Conservation (phyloP, 1,139 yeast genomes). For the Starmera stellimalicola region DNA sequence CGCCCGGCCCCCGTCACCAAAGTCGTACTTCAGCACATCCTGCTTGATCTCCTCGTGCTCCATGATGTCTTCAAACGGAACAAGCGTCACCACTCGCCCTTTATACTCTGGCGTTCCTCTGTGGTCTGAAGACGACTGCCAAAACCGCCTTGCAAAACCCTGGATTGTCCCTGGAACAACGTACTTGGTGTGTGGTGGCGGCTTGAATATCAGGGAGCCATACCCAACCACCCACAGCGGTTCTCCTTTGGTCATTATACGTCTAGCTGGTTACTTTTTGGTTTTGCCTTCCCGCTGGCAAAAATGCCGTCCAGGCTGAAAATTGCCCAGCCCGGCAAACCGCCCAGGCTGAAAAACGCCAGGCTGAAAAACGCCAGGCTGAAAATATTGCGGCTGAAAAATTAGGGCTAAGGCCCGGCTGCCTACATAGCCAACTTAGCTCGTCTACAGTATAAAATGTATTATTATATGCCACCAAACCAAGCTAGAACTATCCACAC, state of each 20-base stretch:
- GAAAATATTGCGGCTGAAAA: no score
- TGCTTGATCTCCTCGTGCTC: slow-evolving; percentile 30
- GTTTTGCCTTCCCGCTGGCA: not conserved
- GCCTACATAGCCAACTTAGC: no score
- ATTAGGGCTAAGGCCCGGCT: no score
- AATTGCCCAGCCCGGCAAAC: slow-evolving; percentile 1
- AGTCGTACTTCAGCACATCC: slow-evolving; percentile 25
- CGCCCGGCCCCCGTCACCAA: slow-evolving; percentile 1
- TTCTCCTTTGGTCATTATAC: slow-evolving; percentile 23
- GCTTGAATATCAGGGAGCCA: slow-evolving; percentile 85
- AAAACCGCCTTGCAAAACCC: slow-evolving; percentile 76
- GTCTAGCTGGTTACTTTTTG: slow-evolving; percentile 5
- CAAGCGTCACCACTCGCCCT: slow-evolving; percentile 80
- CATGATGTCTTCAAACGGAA: slow-evolving; percentile 48
- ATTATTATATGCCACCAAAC: no score
- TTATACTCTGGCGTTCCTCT: slow-evolving; percentile 80
- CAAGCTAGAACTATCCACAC: no score
- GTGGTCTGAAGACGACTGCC: slow-evolving; percentile 90
- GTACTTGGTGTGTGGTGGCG: slow-evolving; percentile 65
- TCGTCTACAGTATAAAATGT: no score
- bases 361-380: not conserved
- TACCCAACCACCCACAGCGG: slow-evolving; percentile 82
- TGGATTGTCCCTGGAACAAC: slow-evolving; percentile 64
- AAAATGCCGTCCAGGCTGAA: not conserved
- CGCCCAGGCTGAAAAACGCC: not conserved